Evolutionary conservation across 2,329 filamentous ascomycete genomes (phyloP).

Genomic region (Sordariomycetes sp.): DNA sequence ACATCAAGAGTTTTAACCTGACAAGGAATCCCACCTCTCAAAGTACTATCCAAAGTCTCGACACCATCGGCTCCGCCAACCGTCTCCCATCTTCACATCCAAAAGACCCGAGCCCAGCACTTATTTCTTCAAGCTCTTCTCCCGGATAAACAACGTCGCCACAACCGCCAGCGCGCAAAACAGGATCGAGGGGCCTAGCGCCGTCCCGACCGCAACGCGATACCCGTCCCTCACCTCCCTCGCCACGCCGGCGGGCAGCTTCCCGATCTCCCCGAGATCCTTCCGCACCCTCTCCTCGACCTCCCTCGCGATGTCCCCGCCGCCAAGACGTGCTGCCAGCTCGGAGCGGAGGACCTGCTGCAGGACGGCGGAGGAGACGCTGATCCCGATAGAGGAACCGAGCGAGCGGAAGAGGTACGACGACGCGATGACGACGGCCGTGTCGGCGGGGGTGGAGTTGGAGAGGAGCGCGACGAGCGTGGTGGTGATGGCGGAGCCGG

Average conservation of each 20-base stretch:
- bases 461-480: slow-evolving; percentile 60
- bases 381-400: slow-evolving; percentile 63
- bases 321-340: slow-evolving; percentile 37
- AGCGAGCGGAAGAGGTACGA: slow-evolving; percentile 71
- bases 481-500: slow-evolving; percentile 47
- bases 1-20: neutral
- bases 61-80: neutral
- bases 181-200: slow-evolving; percentile 23
- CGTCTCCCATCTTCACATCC: neutral
- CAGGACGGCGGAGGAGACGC: slow-evolving; percentile 56
- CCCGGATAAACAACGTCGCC: slow-evolving; percentile 36
- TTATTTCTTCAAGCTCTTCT: slow-evolving; percentile 34
- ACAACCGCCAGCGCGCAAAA: slow-evolving; percentile 24
- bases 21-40: neutral
- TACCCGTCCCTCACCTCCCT: slow-evolving; percentile 54
- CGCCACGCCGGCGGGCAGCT: slow-evolving; percentile 45
- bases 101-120: neutral
- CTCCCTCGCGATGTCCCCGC: slow-evolving; percentile 43
- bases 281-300: slow-evolving; percentile 59
- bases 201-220: slow-evolving; percentile 27
- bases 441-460: slow-evolving; percentile 52
- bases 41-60: neutral
- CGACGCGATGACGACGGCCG: slow-evolving; percentile 65
- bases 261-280: slow-evolving; percentile 55
- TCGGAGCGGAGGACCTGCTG: slow-evolving; percentile 52